Conservation (phyloP, 2,329 filamentous ascomycete genomes). For the Fusarium bactridioides region DNA sequence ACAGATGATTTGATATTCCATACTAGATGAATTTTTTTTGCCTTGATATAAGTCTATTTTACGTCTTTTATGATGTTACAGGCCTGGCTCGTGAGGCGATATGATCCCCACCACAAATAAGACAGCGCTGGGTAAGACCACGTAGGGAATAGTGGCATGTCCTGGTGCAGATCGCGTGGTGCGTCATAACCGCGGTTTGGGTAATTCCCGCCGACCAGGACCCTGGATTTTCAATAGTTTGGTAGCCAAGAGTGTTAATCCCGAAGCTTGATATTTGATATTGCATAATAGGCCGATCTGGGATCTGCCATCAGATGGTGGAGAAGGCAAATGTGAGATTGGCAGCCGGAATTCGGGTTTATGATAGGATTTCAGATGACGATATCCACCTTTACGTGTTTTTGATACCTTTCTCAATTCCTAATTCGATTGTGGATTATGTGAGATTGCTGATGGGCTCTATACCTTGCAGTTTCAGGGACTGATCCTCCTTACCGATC, state of each 20-base stretch:
- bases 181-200: neutral
- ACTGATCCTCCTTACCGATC: neutral
- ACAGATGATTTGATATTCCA: neutral
- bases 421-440: neutral
- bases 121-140: slow-evolving; percentile 10
- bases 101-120: neutral
- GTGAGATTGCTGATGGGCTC: neutral
- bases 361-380: accelerated
- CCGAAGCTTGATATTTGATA: accelerated
- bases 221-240: neutral
- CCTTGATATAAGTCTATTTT: accelerated
- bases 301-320: neutral
- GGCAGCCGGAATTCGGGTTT: neutral
- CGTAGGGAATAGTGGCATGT: slow-evolving; percentile 13
- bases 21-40: accelerated
- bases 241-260: neutral
- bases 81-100: neutral
- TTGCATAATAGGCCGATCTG: neutral
- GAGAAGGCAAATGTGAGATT: neutral
- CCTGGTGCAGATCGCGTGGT: neutral
- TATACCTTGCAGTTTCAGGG: neutral
- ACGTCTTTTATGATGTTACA: neutral
- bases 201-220: neutral
- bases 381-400: accelerated
- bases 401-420: accelerated